Percentiles rank a stretch among this genome's conserved stretches.
These are phyloP conservation scores for Nemania diffusa DNA, from an alignment of 2,329 filamentous ascomycete genomes.

Conservation along the genomic window DNA sequence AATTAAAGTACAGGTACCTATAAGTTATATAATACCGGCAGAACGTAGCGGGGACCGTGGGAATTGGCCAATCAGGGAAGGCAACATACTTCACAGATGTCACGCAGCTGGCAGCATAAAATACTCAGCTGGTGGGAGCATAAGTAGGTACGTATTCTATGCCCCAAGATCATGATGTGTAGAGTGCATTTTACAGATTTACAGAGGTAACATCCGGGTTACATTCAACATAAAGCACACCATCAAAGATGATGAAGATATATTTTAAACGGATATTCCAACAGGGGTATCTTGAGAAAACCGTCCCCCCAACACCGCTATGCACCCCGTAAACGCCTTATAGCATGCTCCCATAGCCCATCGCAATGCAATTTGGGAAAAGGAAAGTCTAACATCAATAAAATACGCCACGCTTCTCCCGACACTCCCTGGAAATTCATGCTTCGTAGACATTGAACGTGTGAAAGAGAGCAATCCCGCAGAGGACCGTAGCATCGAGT, in stretches of 20 bases:
- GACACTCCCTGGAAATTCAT: background rate
- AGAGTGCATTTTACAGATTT: background rate
- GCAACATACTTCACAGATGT: conserved; percentile 18
- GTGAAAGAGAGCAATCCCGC: background rate
- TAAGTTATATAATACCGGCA: background rate
- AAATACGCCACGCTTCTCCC: background rate
- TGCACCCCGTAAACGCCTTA: conserved; percentile 27
- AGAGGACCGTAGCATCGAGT: background rate
- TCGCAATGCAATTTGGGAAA: conserved; percentile 17
- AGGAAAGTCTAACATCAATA: background rate
- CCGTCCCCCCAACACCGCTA: background rate
- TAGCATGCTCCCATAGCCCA: conserved; percentile 20
- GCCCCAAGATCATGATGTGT: background rate
- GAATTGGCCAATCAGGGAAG: conserved; percentile 44
- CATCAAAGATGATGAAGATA: background rate
- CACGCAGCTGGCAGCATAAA: conserved; percentile 15
- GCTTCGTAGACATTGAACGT: background rate
- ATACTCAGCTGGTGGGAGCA: background rate
- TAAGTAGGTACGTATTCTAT: background rate
- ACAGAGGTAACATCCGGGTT: background rate
- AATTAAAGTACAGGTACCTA: conserved; percentile 11
- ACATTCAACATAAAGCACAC: background rate
- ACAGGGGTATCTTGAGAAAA: conserved; percentile 37
- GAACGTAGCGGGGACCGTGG: conserved; percentile 39
- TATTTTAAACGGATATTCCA: conserved; percentile 9